Evolutionary conservation across 2,329 filamentous ascomycete genomes (phyloP).

Genomic region (Hypomyces rosellus): DNA sequence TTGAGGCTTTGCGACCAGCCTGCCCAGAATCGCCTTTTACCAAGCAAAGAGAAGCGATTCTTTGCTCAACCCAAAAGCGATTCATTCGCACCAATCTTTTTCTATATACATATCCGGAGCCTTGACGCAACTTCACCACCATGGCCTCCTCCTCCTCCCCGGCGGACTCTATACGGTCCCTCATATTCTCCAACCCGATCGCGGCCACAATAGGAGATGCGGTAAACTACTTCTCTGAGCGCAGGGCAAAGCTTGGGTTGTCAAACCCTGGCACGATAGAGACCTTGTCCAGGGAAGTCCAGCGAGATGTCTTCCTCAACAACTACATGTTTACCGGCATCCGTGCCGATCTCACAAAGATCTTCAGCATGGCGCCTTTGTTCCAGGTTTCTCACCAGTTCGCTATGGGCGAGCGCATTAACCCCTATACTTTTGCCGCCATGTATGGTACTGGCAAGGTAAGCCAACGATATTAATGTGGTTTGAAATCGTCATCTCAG

Average conservation of each 20-base stretch:
- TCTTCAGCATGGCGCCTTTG: slow-evolving; percentile 85
- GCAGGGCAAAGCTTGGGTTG: slow-evolving; percentile 81
- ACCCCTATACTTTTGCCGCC: slow-evolving; percentile 90
- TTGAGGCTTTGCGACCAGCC: slow-evolving; percentile 3
- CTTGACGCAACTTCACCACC: slow-evolving; percentile 25
- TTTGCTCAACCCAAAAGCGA: not conserved
- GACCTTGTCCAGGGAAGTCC: slow-evolving; percentile 81
- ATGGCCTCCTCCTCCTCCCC: slow-evolving; percentile 44
- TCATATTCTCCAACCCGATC: slow-evolving; percentile 70
- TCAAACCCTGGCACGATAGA: slow-evolving; percentile 91
- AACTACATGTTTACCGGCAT: slow-evolving; percentile 97
- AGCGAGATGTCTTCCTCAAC: slow-evolving; percentile 92
- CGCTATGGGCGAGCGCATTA: slow-evolving; percentile 85
- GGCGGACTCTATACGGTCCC: slow-evolving; percentile 50
- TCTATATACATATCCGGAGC: slow-evolving; percentile 12
- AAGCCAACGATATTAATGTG: slow-evolving; percentile 16
- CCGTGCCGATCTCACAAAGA: slow-evolving; percentile 92
- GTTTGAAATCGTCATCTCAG: slow-evolving; percentile 1
- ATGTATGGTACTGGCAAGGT: slow-evolving; percentile 93
- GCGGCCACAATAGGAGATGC: slow-evolving; percentile 65
- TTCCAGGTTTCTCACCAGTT: slow-evolving; percentile 98
- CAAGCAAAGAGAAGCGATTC: slow-evolving; percentile 7
- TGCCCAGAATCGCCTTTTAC: not conserved
- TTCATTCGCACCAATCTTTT: slow-evolving; percentile 1
- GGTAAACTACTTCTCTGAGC: slow-evolving; percentile 74